Percentiles rank a stretch among this genome's conserved stretches.
phyloP scores from a whole-genome alignment of 352 stramenopile species.

The Globisporangium ultimum region DNA sequence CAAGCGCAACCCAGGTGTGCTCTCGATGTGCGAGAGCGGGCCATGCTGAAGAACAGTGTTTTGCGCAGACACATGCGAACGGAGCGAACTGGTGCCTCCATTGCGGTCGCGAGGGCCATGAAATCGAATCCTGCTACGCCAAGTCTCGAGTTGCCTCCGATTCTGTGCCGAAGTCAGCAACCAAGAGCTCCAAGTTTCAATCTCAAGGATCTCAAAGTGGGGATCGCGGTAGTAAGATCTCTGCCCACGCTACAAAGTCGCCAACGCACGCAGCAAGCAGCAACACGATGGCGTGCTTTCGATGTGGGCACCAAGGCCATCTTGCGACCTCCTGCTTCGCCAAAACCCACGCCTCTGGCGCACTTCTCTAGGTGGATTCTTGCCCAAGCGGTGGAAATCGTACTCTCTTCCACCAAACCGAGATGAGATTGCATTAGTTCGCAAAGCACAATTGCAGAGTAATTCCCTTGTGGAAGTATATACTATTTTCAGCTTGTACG shows the following conservation, averaged over 20 bases:
- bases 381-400: background rate
- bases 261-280: background rate
- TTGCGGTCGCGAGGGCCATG: constrained; percentile 14
- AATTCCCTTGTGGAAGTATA: no score
- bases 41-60: constrained; percentile 1
- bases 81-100: constrained; percentile 15
- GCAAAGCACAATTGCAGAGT: no score
- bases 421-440: no score
- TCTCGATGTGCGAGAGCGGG: background rate
- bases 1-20: background rate
- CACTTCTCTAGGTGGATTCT: background rate
- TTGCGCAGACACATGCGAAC: constrained; percentile 13
- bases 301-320: background rate
- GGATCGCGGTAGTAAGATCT: no score
- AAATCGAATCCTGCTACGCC: constrained; percentile 13
- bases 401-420: no score
- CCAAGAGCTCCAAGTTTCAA: background rate
- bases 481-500: no score
- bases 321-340: background rate
- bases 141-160: background rate
- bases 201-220: background rate
- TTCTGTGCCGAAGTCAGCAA: background rate
- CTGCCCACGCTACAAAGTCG: background rate
- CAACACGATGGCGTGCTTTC: background rate
- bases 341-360: background rate